These are phyloP conservation scores for Aspergillus bombycis DNA, from an alignment of 2,329 filamentous ascomycete genomes.

Conservation along the genomic window DNA sequence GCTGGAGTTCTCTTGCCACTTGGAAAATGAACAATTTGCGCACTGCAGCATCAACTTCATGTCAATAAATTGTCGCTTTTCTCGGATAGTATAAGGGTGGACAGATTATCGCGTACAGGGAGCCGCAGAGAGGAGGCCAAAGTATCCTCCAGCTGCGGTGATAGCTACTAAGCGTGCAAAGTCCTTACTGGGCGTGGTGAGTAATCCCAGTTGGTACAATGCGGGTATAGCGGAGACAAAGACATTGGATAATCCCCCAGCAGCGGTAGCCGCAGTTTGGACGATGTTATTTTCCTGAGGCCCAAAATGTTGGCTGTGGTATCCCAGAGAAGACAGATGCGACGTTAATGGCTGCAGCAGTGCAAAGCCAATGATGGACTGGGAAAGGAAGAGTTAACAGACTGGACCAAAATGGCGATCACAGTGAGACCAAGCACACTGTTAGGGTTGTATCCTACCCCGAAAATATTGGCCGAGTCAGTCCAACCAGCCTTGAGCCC, in stretches of 20 bases:
- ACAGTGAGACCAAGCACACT: not conserved
- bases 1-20: conserved; percentile 5
- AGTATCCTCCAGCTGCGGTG: conserved; percentile 4
- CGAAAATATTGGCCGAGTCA: conserved; percentile 9
- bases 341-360: not conserved
- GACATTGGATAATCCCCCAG: conserved; percentile 8
- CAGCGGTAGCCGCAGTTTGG: conserved; percentile 9
- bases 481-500: conserved; percentile 11
- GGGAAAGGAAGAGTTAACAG: not conserved
- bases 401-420: not conserved
- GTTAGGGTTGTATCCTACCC: not conserved
- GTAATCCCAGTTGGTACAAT: conserved; percentile 8
- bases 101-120: not conserved
- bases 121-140: conserved; percentile 7
- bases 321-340: not conserved
- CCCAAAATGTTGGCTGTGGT: not conserved
- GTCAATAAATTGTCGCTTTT: not conserved
- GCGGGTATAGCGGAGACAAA: conserved; percentile 10
- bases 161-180: conserved; percentile 1
- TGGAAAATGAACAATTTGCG: conserved; percentile 9
- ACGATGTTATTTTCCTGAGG: conserved; percentile 13
- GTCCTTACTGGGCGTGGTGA: conserved; percentile 1
- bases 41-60: not conserved
- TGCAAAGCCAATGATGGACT: conserved; percentile 11
- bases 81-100: not conserved